Evolutionary conservation across 768 basidiomycete genomes (phyloP).

Genomic region (Russula sp.): DNA sequence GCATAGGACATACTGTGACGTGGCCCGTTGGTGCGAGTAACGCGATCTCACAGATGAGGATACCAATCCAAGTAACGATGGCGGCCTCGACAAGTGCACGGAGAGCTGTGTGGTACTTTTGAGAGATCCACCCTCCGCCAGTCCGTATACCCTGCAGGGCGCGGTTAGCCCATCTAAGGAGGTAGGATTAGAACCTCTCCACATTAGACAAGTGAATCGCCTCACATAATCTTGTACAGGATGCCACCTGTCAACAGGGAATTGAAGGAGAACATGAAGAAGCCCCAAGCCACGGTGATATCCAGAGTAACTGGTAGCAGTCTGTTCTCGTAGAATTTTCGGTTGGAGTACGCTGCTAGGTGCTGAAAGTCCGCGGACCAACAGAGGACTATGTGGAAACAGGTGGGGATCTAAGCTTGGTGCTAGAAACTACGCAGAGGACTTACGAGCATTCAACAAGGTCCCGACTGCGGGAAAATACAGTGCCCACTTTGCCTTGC

Average conservation of each 20-base stretch:
- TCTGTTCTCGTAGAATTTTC: constrained; percentile 17
- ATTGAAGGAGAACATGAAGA: constrained; percentile 26
- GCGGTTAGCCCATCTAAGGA: background rate
- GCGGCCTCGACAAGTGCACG: constrained; percentile 27
- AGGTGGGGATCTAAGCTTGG: background rate
- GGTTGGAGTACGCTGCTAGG: constrained; percentile 19
- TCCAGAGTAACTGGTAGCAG: constrained; percentile 22
- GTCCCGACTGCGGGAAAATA: constrained; percentile 23
- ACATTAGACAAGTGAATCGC: background rate
- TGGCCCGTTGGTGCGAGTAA: constrained; percentile 24
- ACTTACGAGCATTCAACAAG: constrained; percentile 24
- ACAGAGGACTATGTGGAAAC: constrained; percentile 22
- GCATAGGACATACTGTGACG: constrained; percentile 19
- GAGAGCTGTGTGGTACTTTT: constrained; percentile 5
- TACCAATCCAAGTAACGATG: constrained; percentile 27
- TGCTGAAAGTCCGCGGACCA: constrained; percentile 24
- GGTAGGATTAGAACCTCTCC: background rate
- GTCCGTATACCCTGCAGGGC: background rate
- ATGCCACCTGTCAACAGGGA: constrained; percentile 26
- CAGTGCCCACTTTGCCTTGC: constrained; percentile 23
- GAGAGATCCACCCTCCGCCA: no score
- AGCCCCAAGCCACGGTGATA: constrained; percentile 28
- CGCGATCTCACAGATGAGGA: constrained; percentile 25
- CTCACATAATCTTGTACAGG: constrained; percentile 25
- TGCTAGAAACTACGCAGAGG: background rate